Evolutionary conservation across 768 basidiomycete genomes (phyloP), one percentile per base, ranked within the genome.

Genomic region (Cystobasidium tubakii): DNA sequence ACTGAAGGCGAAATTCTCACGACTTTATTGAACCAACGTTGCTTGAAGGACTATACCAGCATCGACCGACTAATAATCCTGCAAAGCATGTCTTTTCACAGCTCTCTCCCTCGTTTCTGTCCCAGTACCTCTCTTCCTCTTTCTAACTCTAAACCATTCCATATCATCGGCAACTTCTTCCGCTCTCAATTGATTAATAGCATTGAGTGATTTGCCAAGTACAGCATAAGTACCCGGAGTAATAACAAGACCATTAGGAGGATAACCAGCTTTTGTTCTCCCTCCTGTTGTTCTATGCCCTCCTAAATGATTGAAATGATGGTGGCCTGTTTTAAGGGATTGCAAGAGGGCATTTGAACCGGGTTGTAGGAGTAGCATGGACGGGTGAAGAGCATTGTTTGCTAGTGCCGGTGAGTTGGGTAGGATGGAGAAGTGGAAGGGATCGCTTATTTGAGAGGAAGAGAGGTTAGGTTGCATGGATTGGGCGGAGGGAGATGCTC

Each of bases 131-230:
- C 80, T 62, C 50, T 75, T 75, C 62, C 78, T 66, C 66, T 77
- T 79, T 70, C 77, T 75, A 31, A 29, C 63, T 43, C 33, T 67
- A 31, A 67, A 67, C 70, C 79, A 60, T 6, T 75, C 79, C 74
- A 80, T 39, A 57, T 80, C 80, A 1, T 77, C 77, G 15, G 79
- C 78, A 43, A 80, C 64, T 75, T 80, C 80, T 54, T 77, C 77
- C 4, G 77, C 79, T 39, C 75, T 65, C 55, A 79, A 34, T 57
- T 74, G 75, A 1, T 73, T 75, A 43, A 80, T 53, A 13, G 78
- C 79, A 3, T 75, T 74, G 7, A 80, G 31, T 53, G 75, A 76
- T 75, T 80, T 80, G 17, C 80, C 80, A 43, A 77, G 76, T 53
- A 76, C 76, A 1, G 71, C 67, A 73, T 78, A 79, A 33, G 75